Percentiles rank a stretch among this genome's conserved stretches.
These are phyloP conservation scores for Starmerella roubikii DNA, from an alignment of 805 yeast species.

Conservation along the genomic window DNA sequence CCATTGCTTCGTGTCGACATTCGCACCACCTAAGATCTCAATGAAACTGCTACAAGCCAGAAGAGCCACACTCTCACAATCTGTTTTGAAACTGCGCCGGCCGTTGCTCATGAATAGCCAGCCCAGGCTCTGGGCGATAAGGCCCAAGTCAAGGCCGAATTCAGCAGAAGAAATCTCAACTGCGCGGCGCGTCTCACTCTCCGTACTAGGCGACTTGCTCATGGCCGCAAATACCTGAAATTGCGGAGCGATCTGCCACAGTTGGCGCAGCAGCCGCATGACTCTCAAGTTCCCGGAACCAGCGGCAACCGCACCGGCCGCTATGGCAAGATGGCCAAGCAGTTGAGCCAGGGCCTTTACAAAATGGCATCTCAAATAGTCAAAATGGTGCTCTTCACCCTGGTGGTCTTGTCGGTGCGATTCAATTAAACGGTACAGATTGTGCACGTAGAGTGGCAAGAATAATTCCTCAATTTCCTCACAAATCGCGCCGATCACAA, in stretches of 20 bases:
- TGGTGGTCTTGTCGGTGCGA: not conserved
- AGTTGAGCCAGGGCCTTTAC: slow-evolving; percentile 3
- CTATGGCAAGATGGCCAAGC: slow-evolving; percentile 37
- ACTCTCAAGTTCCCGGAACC: slow-evolving; percentile 81
- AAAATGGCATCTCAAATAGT: not conserved
- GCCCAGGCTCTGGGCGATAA: slow-evolving; percentile 71
- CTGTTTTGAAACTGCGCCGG: slow-evolving; percentile 60
- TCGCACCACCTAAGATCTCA: slow-evolving; percentile 11
- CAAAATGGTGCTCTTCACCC: not conserved
- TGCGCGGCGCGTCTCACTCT: not conserved
- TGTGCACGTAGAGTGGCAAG: slow-evolving; percentile 29
- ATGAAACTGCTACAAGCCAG: slow-evolving; percentile 42
- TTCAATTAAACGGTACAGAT: not conserved
- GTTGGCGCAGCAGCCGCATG: slow-evolving; percentile 54
- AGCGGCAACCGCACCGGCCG: slow-evolving; percentile 66
- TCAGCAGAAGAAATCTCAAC: slow-evolving; percentile 20
- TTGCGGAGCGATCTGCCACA: slow-evolving; percentile 28
- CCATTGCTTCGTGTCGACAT: slow-evolving; percentile 34
- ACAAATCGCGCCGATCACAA: slow-evolving; percentile 37
- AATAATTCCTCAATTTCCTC: slow-evolving; percentile 38
- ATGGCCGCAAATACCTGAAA: slow-evolving; percentile 1
- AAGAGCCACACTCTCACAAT: slow-evolving; percentile 52
- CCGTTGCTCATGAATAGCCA: slow-evolving; percentile 86
- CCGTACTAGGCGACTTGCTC: not conserved
- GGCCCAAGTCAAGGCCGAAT: slow-evolving; percentile 57